Percentiles rank a stretch among this genome's conserved stretches.
phyloP scores from a whole-genome alignment of 139 green algal species.

The Picochlorum costavermella region DNA sequence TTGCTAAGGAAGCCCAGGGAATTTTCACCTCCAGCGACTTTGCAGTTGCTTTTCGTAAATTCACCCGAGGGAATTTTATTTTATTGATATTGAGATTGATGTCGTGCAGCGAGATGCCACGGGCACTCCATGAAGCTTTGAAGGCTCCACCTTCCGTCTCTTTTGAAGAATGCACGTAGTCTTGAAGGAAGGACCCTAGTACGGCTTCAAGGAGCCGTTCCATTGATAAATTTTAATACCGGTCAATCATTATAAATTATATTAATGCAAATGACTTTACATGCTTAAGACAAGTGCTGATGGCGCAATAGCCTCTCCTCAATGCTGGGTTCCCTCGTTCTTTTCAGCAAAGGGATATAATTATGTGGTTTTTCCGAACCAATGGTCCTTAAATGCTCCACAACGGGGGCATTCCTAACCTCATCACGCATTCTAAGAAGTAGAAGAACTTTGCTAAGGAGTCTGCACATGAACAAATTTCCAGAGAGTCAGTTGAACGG shows the following conservation, averaged over 20 bases:
- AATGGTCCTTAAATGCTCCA: background rate
- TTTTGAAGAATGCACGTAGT: background rate
- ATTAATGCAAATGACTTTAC: too few relatives aligned
- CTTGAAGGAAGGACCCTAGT: background rate
- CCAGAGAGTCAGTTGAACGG: too few relatives aligned
- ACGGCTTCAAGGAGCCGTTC: background rate
- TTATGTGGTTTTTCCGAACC: background rate
- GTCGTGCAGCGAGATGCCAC: conserved; percentile 4
- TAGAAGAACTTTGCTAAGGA: too few relatives aligned
- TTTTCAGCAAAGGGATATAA: background rate
- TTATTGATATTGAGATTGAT: conserved; percentile 1
- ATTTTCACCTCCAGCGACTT: conserved; percentile 1
- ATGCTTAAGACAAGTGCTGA: too few relatives aligned
- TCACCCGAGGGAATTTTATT: background rate
- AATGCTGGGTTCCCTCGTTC: background rate
- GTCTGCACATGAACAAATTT: too few relatives aligned
- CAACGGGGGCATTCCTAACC: background rate
- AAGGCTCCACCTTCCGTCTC: background rate
- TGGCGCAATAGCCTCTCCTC: background rate
- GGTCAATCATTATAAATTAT: too few relatives aligned
- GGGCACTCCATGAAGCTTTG: background rate
- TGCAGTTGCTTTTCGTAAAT: background rate
- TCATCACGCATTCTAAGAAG: background rate
- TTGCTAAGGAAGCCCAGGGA: background rate
- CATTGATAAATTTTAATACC: background rate